phyloP scores from a whole-genome alignment of 257 asterid species.

The Jaltomata sinuosa region DNA sequence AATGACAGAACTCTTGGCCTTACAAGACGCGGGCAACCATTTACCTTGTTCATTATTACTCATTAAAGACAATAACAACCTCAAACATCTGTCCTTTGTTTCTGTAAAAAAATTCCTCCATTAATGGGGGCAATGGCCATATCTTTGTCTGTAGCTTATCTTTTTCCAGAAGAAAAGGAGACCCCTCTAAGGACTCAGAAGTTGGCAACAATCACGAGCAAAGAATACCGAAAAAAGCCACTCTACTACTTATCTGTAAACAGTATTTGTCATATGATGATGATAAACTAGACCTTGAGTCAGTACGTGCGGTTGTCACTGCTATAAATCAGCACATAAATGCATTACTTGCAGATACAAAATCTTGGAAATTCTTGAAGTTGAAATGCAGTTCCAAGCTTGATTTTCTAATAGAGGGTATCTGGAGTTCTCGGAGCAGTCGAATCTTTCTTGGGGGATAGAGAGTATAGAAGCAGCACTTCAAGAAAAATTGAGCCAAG shows the following conservation, averaged over 20 bases:
- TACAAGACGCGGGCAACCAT: no score
- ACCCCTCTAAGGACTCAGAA: slow-evolving; percentile 25
- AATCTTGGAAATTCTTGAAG: slow-evolving; percentile 31
- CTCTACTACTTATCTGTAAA: slow-evolving; percentile 7
- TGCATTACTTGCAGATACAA: slow-evolving; percentile 22
- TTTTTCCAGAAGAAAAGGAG: slow-evolving; percentile 1
- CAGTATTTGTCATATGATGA: slow-evolving; percentile 15
- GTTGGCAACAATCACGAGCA: slow-evolving; percentile 43
- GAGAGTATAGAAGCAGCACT: slow-evolving; percentile 41
- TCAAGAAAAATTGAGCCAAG: slow-evolving; percentile 13
- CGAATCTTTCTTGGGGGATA: slow-evolving; percentile 78
- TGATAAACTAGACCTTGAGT: slow-evolving; percentile 44
- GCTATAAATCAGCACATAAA: slow-evolving; percentile 37
- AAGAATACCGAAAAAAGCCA: slow-evolving; percentile 11
- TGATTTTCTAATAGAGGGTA: slow-evolving; percentile 35
- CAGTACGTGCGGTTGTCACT: slow-evolving; percentile 30
- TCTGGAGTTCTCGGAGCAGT: slow-evolving; percentile 64
- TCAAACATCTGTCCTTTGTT: neutral
- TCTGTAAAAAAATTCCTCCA: slow-evolving; percentile 17
- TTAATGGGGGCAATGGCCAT: slow-evolving; percentile 25
- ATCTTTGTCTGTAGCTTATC: slow-evolving; percentile 28
- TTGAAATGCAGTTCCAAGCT: slow-evolving; percentile 49
- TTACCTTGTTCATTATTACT: neutral
- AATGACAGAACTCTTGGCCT: no score
- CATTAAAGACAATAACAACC: neutral